A percentile compares a stretch with the other conserved stretches of the same genome.
phyloP scores from a whole-genome alignment of 2,329 filamentous ascomycete genomes.

The Leptosphaerulina australis region DNA sequence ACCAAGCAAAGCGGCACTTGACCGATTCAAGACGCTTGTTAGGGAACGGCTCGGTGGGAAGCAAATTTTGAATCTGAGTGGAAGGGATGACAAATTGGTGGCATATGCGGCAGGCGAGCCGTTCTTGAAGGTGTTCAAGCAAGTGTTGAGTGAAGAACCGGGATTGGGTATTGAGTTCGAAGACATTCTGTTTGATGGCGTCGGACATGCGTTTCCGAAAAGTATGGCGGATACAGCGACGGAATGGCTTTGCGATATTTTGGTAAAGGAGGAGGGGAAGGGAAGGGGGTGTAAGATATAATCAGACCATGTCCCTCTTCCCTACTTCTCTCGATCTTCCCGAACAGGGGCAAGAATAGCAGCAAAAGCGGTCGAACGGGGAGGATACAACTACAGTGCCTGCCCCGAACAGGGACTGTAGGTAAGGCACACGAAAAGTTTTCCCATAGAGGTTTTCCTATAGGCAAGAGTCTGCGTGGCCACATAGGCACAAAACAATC shows the following conservation, averaged over 20 bases:
- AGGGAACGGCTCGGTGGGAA: constrained; percentile 57
- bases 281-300: constrained; percentile 9
- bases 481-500: too few relatives aligned
- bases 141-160: constrained; percentile 60
- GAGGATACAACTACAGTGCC: too few relatives aligned
- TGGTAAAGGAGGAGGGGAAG: constrained; percentile 30
- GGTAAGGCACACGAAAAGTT: too few relatives aligned
- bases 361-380: too few relatives aligned
- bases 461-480: too few relatives aligned
- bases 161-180: constrained; percentile 61
- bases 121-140: constrained; percentile 67
- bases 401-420: too few relatives aligned
- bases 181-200: constrained; percentile 70
- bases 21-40: constrained; percentile 32
- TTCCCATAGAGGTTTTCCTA: too few relatives aligned
- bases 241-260: constrained; percentile 61
- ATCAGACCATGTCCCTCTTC: not conserved
- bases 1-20: constrained; percentile 43
- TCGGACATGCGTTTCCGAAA: constrained; percentile 71
- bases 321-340: too few relatives aligned
- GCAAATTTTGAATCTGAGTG: constrained; percentile 49
- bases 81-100: constrained; percentile 75
- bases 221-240: constrained; percentile 72
- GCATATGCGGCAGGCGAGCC: constrained; percentile 67
- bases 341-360: too few relatives aligned